A percentile compares a stretch with the other conserved stretches of the same genome.
Conservation (phyloP, 495 filamentous ascomycete genomes). For the Clavariopsis aquatica region DNA sequence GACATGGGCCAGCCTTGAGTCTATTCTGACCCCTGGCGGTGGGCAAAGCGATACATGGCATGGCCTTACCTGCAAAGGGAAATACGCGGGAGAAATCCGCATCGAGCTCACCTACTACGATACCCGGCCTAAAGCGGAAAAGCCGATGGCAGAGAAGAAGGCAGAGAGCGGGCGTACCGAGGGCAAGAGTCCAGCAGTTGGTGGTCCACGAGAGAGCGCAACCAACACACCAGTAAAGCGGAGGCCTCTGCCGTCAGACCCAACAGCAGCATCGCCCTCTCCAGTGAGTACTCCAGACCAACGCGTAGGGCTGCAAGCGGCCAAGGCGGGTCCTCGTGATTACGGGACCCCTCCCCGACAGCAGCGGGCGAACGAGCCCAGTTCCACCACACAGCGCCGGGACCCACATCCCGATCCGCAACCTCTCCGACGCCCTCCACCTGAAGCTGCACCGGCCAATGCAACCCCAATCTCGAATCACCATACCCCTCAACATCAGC, state of each 20-base stretch:
- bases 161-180: constrained; percentile 48
- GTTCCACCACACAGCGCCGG: constrained; percentile 25
- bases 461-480: constrained; percentile 14
- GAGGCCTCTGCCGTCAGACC: constrained; percentile 75
- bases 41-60: constrained; percentile 95
- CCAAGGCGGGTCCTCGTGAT: constrained; percentile 32
- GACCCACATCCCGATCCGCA: constrained; percentile 17
- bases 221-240: constrained; percentile 60
- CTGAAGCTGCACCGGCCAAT: constrained; percentile 23
- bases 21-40: constrained; percentile 79
- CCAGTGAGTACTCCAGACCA: constrained; percentile 33
- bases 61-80: constrained; percentile 76
- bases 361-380: constrained; percentile 31
- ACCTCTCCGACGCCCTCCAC: constrained; percentile 23
- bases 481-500: constrained; percentile 26
- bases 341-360: constrained; percentile 39
- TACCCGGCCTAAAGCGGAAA: constrained; percentile 71
- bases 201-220: constrained; percentile 60
- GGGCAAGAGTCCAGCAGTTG: constrained; percentile 39
- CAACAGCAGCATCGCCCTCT: constrained; percentile 53
- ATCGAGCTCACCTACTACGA: constrained; percentile 98
- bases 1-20: constrained; percentile 78
- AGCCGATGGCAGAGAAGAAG: constrained; percentile 59
- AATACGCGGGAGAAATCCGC: constrained; percentile 92
- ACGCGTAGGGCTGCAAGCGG: constrained; percentile 7